Base-by-base conservation (phyloP, 441 rosid species). In the Erysimum cheiri region DNA sequence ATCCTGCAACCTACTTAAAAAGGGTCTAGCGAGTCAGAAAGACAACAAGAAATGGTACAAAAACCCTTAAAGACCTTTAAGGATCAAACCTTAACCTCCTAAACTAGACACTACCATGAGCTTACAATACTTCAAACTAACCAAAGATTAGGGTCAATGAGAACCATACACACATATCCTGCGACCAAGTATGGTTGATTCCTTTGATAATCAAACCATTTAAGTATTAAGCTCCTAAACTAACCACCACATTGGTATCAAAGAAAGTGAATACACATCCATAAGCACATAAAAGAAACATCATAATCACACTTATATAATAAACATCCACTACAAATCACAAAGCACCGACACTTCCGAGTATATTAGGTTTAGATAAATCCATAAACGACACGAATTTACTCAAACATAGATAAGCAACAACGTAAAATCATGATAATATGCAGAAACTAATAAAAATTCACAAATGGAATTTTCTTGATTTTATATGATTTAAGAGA, bases 341-440 rank as follows among this genome's bases (percentile, higher is more conserved):
- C 44, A 15, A 62, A 46, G 46, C 47, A 69, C 33, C 46, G 60
- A 55, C 32, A 69, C 15, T 62, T 63, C 53, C 46, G 7, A 69
- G 66, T 62, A 40, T 56, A 65, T 39, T 67, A 67, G 14, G 53
- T 17, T 46, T 29, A 69, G 65, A 67, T 60, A 67, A 60, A 67
- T 52, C 64, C 78, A 73, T 24, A 24, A 24, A 24, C 26, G 26
- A 24, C 26, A 24, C 26, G 2, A 24, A 24, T 24, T 24, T 24
- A 24, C 26, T 24, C 26, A 24, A 24, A 60, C 56, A 67, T 52
- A 68, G 14, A 40, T 7, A 65, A 8, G 39, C 43, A 19, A 15
- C 2, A 43, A 60, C 36, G 26, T 54, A 55, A 26, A 55, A 55
- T 24, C 29, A 58, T 49, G 24, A 40, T 32, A 6, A 54, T 31